Evolutionary conservation across 2,329 filamentous ascomycete genomes (phyloP).

Genomic region (Paraconiothyrium sp.): DNA sequence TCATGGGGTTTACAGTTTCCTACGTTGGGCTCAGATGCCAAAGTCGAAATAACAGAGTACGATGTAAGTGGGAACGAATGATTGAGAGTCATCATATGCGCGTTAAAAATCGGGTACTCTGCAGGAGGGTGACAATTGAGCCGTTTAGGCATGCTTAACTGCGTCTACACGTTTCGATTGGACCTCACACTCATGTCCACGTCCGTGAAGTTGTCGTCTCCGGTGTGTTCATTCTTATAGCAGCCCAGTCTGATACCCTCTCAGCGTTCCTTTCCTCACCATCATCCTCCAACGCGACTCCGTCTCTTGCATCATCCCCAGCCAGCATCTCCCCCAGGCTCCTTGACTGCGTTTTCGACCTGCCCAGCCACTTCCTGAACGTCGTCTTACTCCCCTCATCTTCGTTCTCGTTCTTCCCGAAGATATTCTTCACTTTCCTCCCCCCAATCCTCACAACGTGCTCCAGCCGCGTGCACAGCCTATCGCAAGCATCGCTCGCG

Average conservation of each 20-base stretch:
- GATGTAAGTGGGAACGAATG: too few relatives aligned
- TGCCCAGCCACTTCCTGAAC: neutral
- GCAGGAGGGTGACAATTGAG: too few relatives aligned
- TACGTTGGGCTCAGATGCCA: too few relatives aligned
- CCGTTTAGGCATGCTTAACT: too few relatives aligned
- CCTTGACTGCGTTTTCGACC: neutral
- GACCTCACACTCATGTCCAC: too few relatives aligned
- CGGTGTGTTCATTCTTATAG: too few relatives aligned
- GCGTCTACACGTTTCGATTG: too few relatives aligned
- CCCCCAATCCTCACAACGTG: conserved; percentile 73
- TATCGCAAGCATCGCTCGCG: conserved; percentile 78
- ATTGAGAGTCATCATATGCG: too few relatives aligned
- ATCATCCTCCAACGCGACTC: neutral
- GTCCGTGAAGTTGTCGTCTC: too few relatives aligned
- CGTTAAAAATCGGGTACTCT: too few relatives aligned
- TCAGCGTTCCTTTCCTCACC: neutral
- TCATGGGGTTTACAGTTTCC: too few relatives aligned
- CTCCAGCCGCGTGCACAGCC: conserved; percentile 76
- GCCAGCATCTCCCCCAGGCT: neutral
- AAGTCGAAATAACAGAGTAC: too few relatives aligned
- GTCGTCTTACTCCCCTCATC: conserved; percentile 22
- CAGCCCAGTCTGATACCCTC: neutral
- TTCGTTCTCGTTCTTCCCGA: conserved; percentile 57
- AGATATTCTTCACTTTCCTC: conserved; percentile 49
- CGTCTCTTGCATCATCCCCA: neutral